phyloP scores from a whole-genome alignment of 1,284 basidiomycete species.

The Ceratobasidium papillatum region DNA sequence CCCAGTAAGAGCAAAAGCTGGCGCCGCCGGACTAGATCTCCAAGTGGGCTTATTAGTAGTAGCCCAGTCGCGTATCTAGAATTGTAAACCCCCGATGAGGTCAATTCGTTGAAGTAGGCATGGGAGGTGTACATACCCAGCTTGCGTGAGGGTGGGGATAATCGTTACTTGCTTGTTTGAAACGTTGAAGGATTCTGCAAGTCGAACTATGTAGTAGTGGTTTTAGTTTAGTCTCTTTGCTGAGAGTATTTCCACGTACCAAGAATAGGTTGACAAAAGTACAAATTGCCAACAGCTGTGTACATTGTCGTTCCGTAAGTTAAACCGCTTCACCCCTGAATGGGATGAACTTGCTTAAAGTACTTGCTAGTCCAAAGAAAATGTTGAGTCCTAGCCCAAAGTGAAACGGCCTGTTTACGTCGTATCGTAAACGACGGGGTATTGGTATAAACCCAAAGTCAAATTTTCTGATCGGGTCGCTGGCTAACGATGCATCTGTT shows the following conservation, averaged over 20 bases:
- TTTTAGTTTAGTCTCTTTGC: too few relatives aligned
- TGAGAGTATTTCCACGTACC: background rate
- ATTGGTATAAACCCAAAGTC: constrained; percentile 74
- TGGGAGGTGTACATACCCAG: background rate
- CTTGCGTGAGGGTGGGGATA: constrained; percentile 36
- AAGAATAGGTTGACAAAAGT: constrained; percentile 33
- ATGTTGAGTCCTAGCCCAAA: constrained; percentile 69
- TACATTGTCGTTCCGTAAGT: constrained; percentile 45
- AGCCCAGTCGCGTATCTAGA: constrained; percentile 66
- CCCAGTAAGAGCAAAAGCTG: constrained; percentile 63
- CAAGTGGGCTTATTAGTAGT: constrained; percentile 69
- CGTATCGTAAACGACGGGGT: constrained; percentile 66
- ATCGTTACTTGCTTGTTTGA: constrained; percentile 21
- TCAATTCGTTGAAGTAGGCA: too few relatives aligned
- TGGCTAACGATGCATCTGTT: background rate
- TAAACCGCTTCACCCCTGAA: background rate
- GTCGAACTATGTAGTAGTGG: background rate
- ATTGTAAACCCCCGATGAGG: background rate
- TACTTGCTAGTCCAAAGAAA: constrained; percentile 73
- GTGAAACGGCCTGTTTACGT: constrained; percentile 64
- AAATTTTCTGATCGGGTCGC: constrained; percentile 1
- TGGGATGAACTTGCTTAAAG: constrained; percentile 53
- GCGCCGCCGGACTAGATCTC: constrained; percentile 68
- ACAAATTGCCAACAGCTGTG: constrained; percentile 39
- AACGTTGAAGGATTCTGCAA: constrained; percentile 17